These are phyloP conservation scores for Sclerotinia glacialis DNA, from an alignment of 2,329 filamentous ascomycete species.

Conservation along the genomic window DNA sequence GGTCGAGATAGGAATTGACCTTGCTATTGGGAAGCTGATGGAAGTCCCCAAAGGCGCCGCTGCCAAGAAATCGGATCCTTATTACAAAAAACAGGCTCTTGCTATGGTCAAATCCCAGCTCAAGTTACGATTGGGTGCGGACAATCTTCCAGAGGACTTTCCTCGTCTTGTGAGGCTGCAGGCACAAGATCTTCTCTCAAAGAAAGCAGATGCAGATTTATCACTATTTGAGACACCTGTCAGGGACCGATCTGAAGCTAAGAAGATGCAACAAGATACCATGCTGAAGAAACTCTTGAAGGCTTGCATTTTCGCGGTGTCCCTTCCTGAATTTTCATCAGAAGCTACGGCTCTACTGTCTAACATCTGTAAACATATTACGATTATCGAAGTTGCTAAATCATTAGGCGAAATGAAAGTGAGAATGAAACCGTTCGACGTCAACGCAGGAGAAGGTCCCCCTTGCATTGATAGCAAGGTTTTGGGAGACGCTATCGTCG, in stretches of 20 bases:
- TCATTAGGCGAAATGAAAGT: constrained; percentile 81
- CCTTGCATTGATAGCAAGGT: constrained; percentile 83
- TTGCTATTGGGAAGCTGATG: constrained; percentile 83
- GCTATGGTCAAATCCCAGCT: constrained; percentile 83
- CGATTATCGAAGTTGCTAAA: constrained; percentile 82
- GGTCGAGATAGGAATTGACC: constrained; percentile 78
- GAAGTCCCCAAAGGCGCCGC: constrained; percentile 66
- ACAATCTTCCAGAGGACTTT: constrained; percentile 86
- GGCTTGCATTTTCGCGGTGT: constrained; percentile 80
- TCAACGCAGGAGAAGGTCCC: constrained; percentile 80
- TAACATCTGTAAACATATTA: constrained; percentile 85
- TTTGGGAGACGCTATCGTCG: constrained; percentile 84
- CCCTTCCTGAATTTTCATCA: constrained; percentile 73
- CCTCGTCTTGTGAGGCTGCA: constrained; percentile 81
- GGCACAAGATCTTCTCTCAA: constrained; percentile 76
- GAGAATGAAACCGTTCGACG: constrained; percentile 74
- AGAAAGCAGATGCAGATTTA: constrained; percentile 68
- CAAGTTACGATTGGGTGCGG: constrained; percentile 84
- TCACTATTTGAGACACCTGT: constrained; percentile 73
- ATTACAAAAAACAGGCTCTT: constrained; percentile 92
- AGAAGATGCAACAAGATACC: constrained; percentile 80
- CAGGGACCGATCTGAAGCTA: constrained; percentile 76
- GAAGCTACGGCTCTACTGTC: constrained; percentile 73
- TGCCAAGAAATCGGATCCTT: constrained; percentile 61
- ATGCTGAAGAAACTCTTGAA: constrained; percentile 84